Evolutionary conservation across 352 stramenopile species (phyloP).

Genomic region (Globisporangium yorkense): DNA sequence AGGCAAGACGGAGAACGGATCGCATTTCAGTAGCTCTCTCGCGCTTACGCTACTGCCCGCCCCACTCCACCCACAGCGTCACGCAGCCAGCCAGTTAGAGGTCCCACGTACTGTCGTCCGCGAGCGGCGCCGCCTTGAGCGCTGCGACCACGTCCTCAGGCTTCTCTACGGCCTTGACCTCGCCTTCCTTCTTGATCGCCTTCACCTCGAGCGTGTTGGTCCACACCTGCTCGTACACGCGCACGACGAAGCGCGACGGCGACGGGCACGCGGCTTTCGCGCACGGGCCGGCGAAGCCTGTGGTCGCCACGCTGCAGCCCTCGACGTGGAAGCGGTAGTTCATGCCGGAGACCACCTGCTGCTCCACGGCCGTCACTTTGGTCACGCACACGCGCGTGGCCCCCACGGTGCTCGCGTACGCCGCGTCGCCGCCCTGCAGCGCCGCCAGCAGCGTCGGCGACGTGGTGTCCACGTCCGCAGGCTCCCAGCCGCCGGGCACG

Average conservation of each 20-base stretch:
- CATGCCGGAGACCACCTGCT: conserved; percentile 62
- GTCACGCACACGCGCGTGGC: conserved; percentile 38
- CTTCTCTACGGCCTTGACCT: background rate
- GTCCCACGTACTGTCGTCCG: conserved; percentile 14
- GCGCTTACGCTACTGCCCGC: background rate
- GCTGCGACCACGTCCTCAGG: background rate
- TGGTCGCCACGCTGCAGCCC: conserved; percentile 35
- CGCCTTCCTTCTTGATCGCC: conserved; percentile 17
- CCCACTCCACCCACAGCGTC: no score
- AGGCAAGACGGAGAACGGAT: background rate
- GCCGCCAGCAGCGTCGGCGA: conserved; percentile 8
- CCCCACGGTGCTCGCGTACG: conserved; percentile 22
- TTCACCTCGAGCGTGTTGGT: conserved; percentile 62
- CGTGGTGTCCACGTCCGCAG: background rate
- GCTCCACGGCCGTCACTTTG: conserved; percentile 17
- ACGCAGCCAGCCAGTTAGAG: background rate
- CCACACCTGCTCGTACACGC: conserved; percentile 60
- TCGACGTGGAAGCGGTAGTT: conserved; percentile 71
- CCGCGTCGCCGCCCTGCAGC: conserved; percentile 8
- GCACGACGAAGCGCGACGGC: conserved; percentile 33
- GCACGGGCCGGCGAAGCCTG: conserved; percentile 40
- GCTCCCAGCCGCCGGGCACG: background rate
- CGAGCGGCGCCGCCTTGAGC: background rate
- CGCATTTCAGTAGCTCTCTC: background rate
- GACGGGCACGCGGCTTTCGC: conserved; percentile 14